Evolutionary conservation across 306 rosid species (phyloP), one percentile per base, ranked within the genome.

Genomic region (Vicia sativa): DNA sequence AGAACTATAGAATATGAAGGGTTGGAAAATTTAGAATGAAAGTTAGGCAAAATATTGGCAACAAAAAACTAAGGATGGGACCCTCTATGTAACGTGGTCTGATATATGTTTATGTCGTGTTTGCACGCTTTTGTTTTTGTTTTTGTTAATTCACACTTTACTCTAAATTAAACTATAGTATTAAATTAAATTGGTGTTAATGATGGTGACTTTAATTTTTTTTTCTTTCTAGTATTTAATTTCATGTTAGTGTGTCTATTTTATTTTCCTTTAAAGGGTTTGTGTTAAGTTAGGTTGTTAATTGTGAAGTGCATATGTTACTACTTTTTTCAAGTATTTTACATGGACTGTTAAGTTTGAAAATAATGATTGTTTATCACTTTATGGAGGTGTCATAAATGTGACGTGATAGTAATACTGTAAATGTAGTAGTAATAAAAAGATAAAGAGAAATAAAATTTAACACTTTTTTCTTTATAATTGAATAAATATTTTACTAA

Each of bases 71-170:
- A 62, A 25, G 26, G 62, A 66, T 11, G 80, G 80, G 76, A 11
- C 68, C 83, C 65, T 19, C 23, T 71, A 43, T 65, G 18, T 77
- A 83, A 91, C 90, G 96, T 84, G 96, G 81, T 78, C 72, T 68
- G 78, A 86, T 84, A 69, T 86, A 69, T 74, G 87, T 84, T 67
- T 61, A 74, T 83, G 87, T 91, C 96, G 97, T 89, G 97, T 84
- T 79, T 77, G 97, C 97, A 91, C 96, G 97, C 91, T 73, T 88
- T 73, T 73, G 73, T 59, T 43, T 43, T 67, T 18, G 26, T 49
- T 43, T 43, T 71, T 18, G 26, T 49, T 8, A 49, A 18, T 49
- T 65, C 55, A 75, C 67, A 31, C 52, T 79, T 42, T 23, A 63
- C 15, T 18, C 58, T 55, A 46, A 31, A 67, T 72, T 80, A 54